Evolutionary conservation across 2,329 filamentous ascomycete genomes (phyloP).

Genomic region (Colletotrichum scovillei): DNA sequence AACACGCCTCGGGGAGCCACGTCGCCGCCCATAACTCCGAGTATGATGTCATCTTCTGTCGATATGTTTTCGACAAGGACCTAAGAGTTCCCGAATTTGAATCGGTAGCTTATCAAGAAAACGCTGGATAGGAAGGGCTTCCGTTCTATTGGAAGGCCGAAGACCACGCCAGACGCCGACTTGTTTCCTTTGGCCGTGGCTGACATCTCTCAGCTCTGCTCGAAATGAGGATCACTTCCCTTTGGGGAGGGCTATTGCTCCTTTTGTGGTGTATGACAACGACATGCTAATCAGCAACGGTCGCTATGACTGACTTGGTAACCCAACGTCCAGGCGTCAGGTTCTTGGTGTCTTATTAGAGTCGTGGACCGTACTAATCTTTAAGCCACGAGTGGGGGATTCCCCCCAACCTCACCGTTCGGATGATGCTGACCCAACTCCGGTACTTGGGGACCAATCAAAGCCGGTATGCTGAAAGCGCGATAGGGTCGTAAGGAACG

Average conservation of each 20-base stretch:
- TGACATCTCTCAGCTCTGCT: constrained; percentile 10
- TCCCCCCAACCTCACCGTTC: background rate
- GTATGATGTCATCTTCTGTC: constrained; percentile 25
- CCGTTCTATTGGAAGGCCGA: background rate
- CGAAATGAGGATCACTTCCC: constrained; percentile 18
- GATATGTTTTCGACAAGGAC: background rate
- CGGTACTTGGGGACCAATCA: background rate
- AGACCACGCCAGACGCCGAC: background rate
- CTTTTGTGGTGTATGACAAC: background rate
- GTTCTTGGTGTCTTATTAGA: background rate
- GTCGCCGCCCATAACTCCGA: constrained; percentile 2
- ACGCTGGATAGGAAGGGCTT: background rate
- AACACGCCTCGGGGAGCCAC: constrained; percentile 8
- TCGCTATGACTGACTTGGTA: background rate
- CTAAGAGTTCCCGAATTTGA: background rate
- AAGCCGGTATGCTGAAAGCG: background rate
- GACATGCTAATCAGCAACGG: constrained; percentile 21
- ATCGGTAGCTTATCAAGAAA: background rate
- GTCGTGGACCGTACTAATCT: background rate
- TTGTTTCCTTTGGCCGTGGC: background rate
- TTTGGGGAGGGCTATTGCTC: background rate
- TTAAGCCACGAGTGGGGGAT: background rate
- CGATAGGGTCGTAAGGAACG: background rate
- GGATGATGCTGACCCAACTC: background rate
- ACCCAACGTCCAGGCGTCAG: background rate